Evolutionary conservation across 768 basidiomycete genomes (phyloP), one percentile per base, ranked within the genome.

Genomic region (Hydnum rufescens): DNA sequence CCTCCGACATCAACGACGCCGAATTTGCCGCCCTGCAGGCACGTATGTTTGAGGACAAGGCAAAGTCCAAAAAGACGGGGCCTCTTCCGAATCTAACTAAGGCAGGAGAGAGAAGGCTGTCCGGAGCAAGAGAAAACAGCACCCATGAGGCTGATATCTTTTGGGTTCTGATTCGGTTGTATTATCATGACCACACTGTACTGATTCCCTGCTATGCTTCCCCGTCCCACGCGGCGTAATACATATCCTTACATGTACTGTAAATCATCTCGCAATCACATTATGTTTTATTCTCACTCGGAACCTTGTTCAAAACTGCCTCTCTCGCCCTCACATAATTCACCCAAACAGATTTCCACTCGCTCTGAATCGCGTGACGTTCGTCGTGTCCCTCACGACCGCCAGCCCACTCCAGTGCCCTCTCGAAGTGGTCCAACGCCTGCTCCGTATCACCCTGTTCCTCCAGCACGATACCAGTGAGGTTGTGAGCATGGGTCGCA

Each of bases 401-500:
- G 32, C 78, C 78, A 13, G 77, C 76, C 80, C 83, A 82, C 8
- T 67, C 71, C 42, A 83, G 64, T 19, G 83, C 82, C 6, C 77
- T 74, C 58, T 77, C 73, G 58, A 80, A 86, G 61, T 76, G 82
- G 42, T 70, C 67, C 4, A 81, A 60, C 4, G 79, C 78, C 31
- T 57, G 57, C 56, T 62, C 4, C 57, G 49, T 53, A 63, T 61
- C n/a, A 25, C 26, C 16, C 16, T 16, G 44, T 26, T 13, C 25
- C 59, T 83, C 79, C n/a, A 70, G 68, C 4, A 86, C 64, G 36
- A 82, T 65, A 8, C 83, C 83, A 62, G 78, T 68, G 55, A 85
- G 65, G 60, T 75, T 79, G 80, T 81, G 85, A 3, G 81, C 75
- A 63, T 83, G 78, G 0, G 78, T 77, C 16, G 81, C 77, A 26